Evolutionary conservation across 805 yeast genomes (phyloP).

Genomic region (Lipomyces anomalus): DNA sequence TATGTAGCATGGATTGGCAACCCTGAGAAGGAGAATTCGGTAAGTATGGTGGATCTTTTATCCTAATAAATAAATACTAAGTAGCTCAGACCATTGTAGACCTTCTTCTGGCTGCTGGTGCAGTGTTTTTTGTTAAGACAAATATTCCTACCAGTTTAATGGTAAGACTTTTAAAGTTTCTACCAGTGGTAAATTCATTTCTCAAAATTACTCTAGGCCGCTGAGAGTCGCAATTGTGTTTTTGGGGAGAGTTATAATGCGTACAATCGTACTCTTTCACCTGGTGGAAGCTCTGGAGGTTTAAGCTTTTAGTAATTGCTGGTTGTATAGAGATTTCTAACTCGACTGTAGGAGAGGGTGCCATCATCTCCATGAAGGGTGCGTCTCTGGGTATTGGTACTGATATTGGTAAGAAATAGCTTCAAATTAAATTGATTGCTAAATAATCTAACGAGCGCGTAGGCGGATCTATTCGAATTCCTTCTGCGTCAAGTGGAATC

Average conservation of each 20-base stretch:
- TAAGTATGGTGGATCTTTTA: constrained; percentile 26
- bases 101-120: constrained; percentile 44
- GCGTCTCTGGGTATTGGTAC: constrained; percentile 46
- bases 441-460: constrained; percentile 33
- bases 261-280: constrained; percentile 38
- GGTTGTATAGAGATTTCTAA: background rate
- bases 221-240: constrained; percentile 42
- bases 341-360: constrained; percentile 41
- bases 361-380: constrained; percentile 41
- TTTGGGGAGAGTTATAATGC: constrained; percentile 47
- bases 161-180: background rate
- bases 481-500: constrained; percentile 41
- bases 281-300: constrained; percentile 55
- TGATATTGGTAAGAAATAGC: constrained; percentile 41
- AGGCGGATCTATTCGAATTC: constrained; percentile 49
- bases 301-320: constrained; percentile 23
- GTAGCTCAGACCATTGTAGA: constrained; percentile 33
- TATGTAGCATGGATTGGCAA: constrained; percentile 41
- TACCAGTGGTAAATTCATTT: background rate
- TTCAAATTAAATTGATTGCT: background rate
- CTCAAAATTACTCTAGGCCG: constrained; percentile 29
- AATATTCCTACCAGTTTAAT: constrained; percentile 43
- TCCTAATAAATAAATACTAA: background rate
- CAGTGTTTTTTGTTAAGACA: constrained; percentile 51
- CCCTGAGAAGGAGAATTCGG: constrained; percentile 34